phyloP scores from a whole-genome alignment of 2,329 filamentous ascomycete species.

The Sporothrix luriei region DNA sequence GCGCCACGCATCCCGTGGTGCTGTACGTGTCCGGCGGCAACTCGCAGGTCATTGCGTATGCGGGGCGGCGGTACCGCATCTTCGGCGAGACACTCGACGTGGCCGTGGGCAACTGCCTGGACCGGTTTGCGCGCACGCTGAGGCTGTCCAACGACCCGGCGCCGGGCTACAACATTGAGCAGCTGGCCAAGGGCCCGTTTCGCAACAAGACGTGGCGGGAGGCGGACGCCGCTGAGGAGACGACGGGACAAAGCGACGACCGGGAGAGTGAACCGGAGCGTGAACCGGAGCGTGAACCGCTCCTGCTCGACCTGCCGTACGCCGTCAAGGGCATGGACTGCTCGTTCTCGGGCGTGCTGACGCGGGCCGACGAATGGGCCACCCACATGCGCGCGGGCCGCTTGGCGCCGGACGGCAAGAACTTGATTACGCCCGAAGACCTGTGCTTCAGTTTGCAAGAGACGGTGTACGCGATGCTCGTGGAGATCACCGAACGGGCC shows the following conservation, averaged over 20 bases:
- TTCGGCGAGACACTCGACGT: slow-evolving; percentile 98
- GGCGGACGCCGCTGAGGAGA: background rate
- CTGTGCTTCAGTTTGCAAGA: slow-evolving; percentile 95
- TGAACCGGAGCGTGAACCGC: slow-evolving; percentile 61
- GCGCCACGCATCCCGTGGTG: slow-evolving; percentile 87
- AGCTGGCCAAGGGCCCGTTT: slow-evolving; percentile 65
- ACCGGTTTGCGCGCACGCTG: slow-evolving; percentile 90
- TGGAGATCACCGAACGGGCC: slow-evolving; percentile 96
- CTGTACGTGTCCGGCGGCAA: slow-evolving; percentile 95
- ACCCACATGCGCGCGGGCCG: slow-evolving; percentile 59
- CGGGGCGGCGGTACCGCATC: slow-evolving; percentile 90
- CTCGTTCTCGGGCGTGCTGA: slow-evolving; percentile 90
- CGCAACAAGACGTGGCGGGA: slow-evolving; percentile 20
- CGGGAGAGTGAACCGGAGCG: slow-evolving; percentile 61
- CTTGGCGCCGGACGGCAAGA: slow-evolving; percentile 52
- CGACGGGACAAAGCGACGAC: background rate
- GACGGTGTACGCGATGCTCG: slow-evolving; percentile 93
- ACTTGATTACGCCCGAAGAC: slow-evolving; percentile 78
- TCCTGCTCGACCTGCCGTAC: slow-evolving; percentile 86
- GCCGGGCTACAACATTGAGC: slow-evolving; percentile 97
- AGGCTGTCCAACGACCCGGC: slow-evolving; percentile 94
- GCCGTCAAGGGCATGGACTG: slow-evolving; percentile 99
- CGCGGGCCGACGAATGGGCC: slow-evolving; percentile 78
- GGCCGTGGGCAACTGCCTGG: slow-evolving; percentile 94
- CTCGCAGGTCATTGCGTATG: slow-evolving; percentile 97